phyloP scores from a whole-genome alignment of 139 green algal species.

The Desmodesmus armatus region DNA sequence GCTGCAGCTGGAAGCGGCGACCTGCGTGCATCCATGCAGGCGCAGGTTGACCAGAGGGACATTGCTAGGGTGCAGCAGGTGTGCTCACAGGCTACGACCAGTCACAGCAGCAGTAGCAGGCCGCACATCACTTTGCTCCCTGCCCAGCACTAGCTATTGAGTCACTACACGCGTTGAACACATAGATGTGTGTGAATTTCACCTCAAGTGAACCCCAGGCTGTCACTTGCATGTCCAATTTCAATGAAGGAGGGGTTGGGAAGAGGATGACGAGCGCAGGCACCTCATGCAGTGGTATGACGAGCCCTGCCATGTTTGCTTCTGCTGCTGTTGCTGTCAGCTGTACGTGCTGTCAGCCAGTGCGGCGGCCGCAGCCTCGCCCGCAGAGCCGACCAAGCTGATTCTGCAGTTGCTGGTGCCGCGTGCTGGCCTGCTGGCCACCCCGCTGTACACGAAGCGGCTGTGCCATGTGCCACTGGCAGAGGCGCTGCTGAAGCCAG shows the following conservation, averaged over 20 bases:
- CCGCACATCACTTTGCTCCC: too few species aligned
- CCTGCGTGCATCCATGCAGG: neutral
- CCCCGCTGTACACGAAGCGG: conserved; percentile 59
- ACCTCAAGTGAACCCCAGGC: too few species aligned
- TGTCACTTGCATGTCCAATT: neutral
- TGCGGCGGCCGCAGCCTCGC: neutral
- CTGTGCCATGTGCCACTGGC: conserved; percentile 56
- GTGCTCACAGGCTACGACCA: neutral
- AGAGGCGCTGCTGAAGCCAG: conserved; percentile 35
- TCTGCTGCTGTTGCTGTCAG: neutral
- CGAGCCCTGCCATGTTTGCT: neutral
- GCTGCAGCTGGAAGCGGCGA: neutral
- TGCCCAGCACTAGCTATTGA: too few species aligned
- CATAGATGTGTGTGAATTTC: too few species aligned
- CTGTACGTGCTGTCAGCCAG: neutral
- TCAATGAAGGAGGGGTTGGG: neutral
- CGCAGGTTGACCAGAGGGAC: conserved; percentile 19
- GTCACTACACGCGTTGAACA: too few species aligned
- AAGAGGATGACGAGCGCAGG: neutral
- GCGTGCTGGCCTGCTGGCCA: conserved; percentile 32
- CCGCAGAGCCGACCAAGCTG: neutral
- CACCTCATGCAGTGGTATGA: neutral
- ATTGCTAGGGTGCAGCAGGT: conserved; percentile 23
- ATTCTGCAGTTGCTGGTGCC: conserved; percentile 51
- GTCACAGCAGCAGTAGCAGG: neutral